Evolutionary conservation across 148 eudicot species (phyloP).

Genomic region (Fagopyrum tataricum): DNA sequence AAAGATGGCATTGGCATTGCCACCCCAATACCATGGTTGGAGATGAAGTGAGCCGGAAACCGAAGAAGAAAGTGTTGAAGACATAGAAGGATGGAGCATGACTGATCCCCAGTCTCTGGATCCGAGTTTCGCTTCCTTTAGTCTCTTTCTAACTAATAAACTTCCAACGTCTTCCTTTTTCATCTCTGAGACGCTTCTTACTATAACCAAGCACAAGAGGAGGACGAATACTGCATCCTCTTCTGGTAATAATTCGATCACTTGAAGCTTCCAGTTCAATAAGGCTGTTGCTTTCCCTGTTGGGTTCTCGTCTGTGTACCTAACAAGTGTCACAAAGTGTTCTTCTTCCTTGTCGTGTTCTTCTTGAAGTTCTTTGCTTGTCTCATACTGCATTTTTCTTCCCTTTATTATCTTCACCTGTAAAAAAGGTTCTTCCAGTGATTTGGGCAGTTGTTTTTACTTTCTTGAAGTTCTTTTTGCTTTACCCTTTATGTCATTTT

Average conservation of each 20-base stretch:
- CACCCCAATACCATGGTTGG: conserved; percentile 77
- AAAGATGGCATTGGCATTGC: conserved; percentile 41
- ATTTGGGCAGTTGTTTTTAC: neutral
- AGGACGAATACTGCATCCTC: conserved; percentile 77
- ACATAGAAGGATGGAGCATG: conserved; percentile 40
- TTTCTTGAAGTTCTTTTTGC: too few species aligned
- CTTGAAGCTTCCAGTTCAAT: conserved; percentile 74
- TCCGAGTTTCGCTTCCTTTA: conserved; percentile 57
- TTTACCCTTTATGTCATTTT: neutral
- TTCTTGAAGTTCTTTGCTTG: conserved; percentile 22
- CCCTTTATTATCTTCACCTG: conserved; percentile 72
- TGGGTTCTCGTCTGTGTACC: conserved; percentile 72
- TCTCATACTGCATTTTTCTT: conserved; percentile 58
- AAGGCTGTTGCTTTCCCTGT: conserved; percentile 87
- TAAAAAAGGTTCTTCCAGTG: neutral
- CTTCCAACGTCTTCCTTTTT: conserved; percentile 64
- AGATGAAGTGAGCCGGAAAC: conserved; percentile 29
- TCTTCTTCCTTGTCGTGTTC: conserved; percentile 38
- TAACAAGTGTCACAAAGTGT: conserved; percentile 61
- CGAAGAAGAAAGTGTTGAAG: conserved; percentile 15
- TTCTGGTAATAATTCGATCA: conserved; percentile 66
- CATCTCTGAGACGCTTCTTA: conserved; percentile 66
- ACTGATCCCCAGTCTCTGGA: conserved; percentile 84
- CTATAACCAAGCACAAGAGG: conserved; percentile 51
- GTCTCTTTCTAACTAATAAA: conserved; percentile 57